Conservation (phyloP, 1,284 basidiomycete species). For the Ceratobasidium papillatum region DNA sequence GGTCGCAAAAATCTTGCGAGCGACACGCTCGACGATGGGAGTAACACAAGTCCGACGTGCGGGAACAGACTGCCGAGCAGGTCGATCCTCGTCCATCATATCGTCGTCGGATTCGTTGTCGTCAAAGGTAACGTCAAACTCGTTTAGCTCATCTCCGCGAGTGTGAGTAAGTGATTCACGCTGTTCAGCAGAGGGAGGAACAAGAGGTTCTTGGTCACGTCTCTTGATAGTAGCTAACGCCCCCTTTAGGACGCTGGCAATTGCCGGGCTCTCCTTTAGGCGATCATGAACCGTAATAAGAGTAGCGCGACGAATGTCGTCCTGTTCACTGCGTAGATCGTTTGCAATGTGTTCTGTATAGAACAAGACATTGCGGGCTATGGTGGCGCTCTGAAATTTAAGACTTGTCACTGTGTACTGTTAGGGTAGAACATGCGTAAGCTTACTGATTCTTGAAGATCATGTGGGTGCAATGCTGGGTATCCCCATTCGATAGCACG, state of each 20-base stretch:
- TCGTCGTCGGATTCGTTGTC: conserved; percentile 12
- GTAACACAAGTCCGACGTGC: conserved; percentile 21
- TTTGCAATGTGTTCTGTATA: not conserved
- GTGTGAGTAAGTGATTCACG: not conserved
- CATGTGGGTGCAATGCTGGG: conserved; percentile 8
- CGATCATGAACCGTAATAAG: not conserved
- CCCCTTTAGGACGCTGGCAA: not conserved
- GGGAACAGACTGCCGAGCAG: not conserved
- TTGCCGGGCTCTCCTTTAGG: conserved; percentile 5
- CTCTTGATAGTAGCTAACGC: conserved; percentile 11
- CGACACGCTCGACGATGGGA: conserved; percentile 8
- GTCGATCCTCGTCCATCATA: not conserved
- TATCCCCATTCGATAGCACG: conserved; percentile 15
- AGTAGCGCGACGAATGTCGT: not conserved
- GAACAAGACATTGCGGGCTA: not conserved
- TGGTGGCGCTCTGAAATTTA: conserved; percentile 3
- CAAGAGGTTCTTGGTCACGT: not conserved
- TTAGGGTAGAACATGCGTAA: too few species aligned
- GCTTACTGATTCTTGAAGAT: conserved; percentile 22
- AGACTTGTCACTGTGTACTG: not conserved
- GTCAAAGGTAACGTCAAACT: conserved; percentile 5
- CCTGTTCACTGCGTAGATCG: not conserved
- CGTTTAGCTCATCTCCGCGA: not conserved
- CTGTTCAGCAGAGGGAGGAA: not conserved
- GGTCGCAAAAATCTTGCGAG: conserved; percentile 5